phyloP scores from a whole-genome alignment of 495 filamentous ascomycete genomes.

The Staphylotrichum tortipilum region DNA sequence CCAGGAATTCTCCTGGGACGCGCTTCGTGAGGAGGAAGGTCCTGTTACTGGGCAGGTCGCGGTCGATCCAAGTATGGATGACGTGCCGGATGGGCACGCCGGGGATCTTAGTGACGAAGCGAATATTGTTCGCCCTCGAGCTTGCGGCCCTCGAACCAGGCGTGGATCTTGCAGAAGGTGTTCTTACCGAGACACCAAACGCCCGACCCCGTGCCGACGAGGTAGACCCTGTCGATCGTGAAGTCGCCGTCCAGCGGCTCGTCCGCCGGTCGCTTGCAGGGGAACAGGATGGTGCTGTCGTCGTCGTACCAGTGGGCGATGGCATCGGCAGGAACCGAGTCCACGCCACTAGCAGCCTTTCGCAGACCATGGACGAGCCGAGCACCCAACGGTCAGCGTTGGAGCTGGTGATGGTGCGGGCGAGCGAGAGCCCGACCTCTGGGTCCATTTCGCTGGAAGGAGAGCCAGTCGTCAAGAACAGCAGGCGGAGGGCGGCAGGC shows the following conservation, averaged over 20 bases:
- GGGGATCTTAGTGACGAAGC: not conserved
- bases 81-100: not conserved
- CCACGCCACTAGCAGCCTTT: not conserved
- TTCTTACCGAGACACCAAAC: not conserved
- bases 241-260: not conserved
- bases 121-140: not conserved
- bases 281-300: not conserved
- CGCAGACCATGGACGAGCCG: not conserved
- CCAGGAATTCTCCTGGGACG: not conserved
- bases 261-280: not conserved
- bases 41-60: not conserved
- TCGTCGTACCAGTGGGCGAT: constrained; percentile 1
- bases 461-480: not conserved
- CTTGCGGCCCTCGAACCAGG: not conserved
- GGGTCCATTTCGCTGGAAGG: not conserved
- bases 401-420: too few relatives aligned
- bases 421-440: not conserved
- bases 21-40: not conserved
- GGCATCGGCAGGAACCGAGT: not conserved
- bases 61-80: not conserved
- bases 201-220: not conserved
- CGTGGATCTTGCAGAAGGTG: not conserved
- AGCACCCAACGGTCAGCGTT: not conserved
- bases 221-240: not conserved
- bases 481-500: not conserved